Base-by-base conservation (phyloP, 495 filamentous ascomycete genomes). In the Chaetomidium leptoderma region DNA sequence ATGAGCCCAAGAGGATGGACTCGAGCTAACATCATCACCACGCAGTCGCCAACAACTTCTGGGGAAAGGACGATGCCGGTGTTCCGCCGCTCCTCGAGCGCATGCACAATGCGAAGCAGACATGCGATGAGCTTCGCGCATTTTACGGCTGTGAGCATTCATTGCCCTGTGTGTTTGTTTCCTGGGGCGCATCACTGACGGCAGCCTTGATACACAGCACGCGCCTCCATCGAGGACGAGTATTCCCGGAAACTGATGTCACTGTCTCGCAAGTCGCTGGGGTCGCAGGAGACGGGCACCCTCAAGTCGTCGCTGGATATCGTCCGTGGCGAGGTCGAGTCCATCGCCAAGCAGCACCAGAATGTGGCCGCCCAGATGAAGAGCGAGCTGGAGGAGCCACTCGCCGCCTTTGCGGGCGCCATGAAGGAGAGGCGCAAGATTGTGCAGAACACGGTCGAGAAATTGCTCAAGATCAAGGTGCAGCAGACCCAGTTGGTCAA, bases 41-140 rank as follows among this genome's bases (percentile, higher is more conserved):
- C 42, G 30, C 47, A 96, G 91, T 97, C 74, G 91, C 95, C 66
- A 97, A 97, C 76, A 97, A 99, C 70, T 99, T 99, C 74, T 99
- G 95, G 95, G 95, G 95, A 59, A 97, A 92, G 78, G 91, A 99
- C 71, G 95, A 99, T 78, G 95, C 95, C 39, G 95, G 95, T 62
- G 89, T 97, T 63, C 79, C 80, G 43, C 95, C 95, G 53, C 83
- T 99, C 73, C 82, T 99, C 40, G 90, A 95, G 69, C 92, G 95
- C 67, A 95, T 99, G 90, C 89, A 92, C 70, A 87, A 86, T 77
- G 88, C 95, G 32, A 99, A 99, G 78, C 81, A 87, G 59, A 97
- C 95, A 11, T 93, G 88, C 70, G 95, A 99, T 67, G 95, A 99
- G 72, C 73, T 99, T 50, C 91, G 91, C 66, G 75, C 82, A 11